Base-by-base conservation (phyloP, 164 flowering plant species). In the Umbellularia californica region DNA sequence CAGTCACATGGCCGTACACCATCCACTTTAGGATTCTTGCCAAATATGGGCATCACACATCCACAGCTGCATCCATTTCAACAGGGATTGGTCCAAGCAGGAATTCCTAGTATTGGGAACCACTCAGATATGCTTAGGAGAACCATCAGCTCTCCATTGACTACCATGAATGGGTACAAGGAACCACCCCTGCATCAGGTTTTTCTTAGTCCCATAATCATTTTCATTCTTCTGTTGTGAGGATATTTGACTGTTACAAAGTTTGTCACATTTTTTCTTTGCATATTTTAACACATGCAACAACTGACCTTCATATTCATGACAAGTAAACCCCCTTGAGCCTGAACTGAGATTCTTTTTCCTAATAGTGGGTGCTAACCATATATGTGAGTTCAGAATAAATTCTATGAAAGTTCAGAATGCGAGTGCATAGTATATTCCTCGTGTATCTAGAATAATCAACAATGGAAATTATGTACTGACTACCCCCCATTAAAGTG, bases 141-240 rank as follows among this genome's bases (percentile, higher is more conserved):
- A 81, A 77, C 83, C 47, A 83, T 87, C 55, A 84, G 66, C 79
- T 78, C 90, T 52, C 92, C 88, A 30, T 74, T 90, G 75, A 77
- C 84, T 5, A 80, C 83, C n/a, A 71, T 83, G 78, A 72, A 77
- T 72, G 88, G 83, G 72, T 88, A 73, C 82, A 92, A 83, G 77
- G 92, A 89, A 25, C 77, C 88, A 30, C 76, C 88, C 50, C 33
- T 75, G n/a, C 50, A 84, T 69, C 93, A 87, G 91, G 96, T 93
- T 30, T 68, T 4, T 33, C 15, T 74, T 64, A 2, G 14, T 15
- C 47, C n/a, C 20, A 9, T 20, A 67, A 14, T 17, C 50, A 25
- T 27, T 17, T 14, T 67, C 23, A 6, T 30, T 13, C n/a, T 19
- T 13, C n/a, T 67, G 69, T 27, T 64, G 10, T n/a, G 28, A 64